Base-by-base conservation (phyloP, 2,329 filamentous ascomycete species). In the Aaosphaeria pasadenensis region DNA sequence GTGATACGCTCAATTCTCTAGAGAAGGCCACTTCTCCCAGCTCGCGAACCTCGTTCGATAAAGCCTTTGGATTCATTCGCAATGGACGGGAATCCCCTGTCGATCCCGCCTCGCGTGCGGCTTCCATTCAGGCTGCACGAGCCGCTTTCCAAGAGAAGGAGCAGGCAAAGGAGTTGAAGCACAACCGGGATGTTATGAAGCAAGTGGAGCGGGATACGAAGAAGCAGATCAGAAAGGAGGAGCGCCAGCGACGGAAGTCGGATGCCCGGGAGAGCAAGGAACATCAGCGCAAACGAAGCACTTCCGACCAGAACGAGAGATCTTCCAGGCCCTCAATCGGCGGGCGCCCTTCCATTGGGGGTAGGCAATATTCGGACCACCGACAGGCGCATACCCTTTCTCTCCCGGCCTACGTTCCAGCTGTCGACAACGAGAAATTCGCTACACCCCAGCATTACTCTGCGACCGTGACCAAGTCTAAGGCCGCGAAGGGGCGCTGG, bases 71-170 rank as follows among this genome's bases (percentile, higher is more conserved):
- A 43, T 72, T 77, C 54, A 66, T 79, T 57, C 75, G 73, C 44
- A 75, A 72, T 36, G 75, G 72, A 29, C 71, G 75, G 32, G 78
- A 77, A 48, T 73, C 71, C 7, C 67, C 68, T 7, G 56, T 66
- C 11, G 80, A 83, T 55, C 73, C 80, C 6, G 71, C 76, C 30
- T 76, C 77, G 5, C 75, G 79, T 36, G 80, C 79, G 39, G 80
- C 80, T 13, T 76, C 76, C 4, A 79, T 84, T 7, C 76, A 78
- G 46, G 79, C 77, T 40, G 77, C 79, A 5, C 75, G 82, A 5
- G 71, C 76, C 44, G 80, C 81, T 31, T 84, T 83, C 59, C 74
- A 80, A 49, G 79, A 83, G 54, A 80, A 81, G 54, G 79, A 84
- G 64, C 78, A 77, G 4, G 78, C 75, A 33, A 84, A 83, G 56